Evolutionary conservation across 116 monocot genomes (phyloP), one percentile per base, ranked within the genome.

Genomic region (Zostera marina): DNA sequence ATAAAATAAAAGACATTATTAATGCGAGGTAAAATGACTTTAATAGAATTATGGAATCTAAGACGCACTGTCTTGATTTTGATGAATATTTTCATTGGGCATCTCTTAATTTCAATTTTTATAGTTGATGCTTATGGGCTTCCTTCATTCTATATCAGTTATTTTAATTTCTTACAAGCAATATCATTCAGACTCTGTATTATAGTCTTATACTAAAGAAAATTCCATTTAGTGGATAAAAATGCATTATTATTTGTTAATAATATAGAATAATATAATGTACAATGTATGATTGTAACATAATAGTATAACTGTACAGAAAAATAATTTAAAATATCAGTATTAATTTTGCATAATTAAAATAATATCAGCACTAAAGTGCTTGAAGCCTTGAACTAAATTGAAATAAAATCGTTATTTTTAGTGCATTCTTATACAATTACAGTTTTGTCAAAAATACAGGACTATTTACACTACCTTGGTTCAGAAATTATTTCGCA

Each of bases 381-480:
- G 21, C n/a, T 51, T 19, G 17, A 51, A 15, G 5, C 2, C n/a
- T 51, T 19, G 17, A 51, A 15, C n/a, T 8, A 6, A 51, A 51
- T 51, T 51, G 16, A 51, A 51, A 12, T 19, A n/a, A 7, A 51
- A 9, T 8, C 16, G 17, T 1, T 51, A 5, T 51, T 16, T 15
- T 51, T 19, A 19, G 8, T 51, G 47, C 47, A 6, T 8, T 20
- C 21, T 19, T 6, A 19, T 20, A 4, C 20, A 20, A 1, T 54
- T 54, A 20, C 14, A 2, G 12, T 61, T 42, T 8, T 42, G 12
- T 13, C 45, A 47, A 16, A 59, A 12, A 55, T 77, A 62, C 84
- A 93, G 94, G 85, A 78, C 23, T 82, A 85, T 74, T 82, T 94
- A 88, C 82, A 78, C 23, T 82, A 85, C 72, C 85, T 94, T 66